phyloP scores from a whole-genome alignment of 768 basidiomycete genomes.

The Lentinus tigrinus region DNA sequence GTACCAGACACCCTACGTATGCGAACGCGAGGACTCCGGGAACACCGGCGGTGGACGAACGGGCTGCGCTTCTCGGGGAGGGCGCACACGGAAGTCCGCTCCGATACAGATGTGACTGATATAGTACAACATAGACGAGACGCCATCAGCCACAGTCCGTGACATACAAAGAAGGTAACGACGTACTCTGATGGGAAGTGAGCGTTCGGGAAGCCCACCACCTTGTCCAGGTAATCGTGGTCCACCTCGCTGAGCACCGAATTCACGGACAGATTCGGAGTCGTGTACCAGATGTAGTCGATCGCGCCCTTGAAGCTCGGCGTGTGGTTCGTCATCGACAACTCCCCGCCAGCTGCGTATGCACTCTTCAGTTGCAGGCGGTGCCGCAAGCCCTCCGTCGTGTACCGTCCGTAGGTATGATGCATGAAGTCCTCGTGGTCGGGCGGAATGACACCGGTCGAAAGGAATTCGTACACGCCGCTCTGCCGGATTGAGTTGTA shows the following conservation, averaged over 20 bases:
- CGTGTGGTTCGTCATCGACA: conserved; percentile 85
- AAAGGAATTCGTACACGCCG: conserved; percentile 90
- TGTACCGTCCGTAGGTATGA: conserved; percentile 89
- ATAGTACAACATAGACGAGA: conserved; percentile 1
- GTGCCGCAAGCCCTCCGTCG: conserved; percentile 84
- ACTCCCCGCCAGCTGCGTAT: conserved; percentile 61
- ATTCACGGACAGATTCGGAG: conserved; percentile 69
- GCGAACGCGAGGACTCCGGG: conserved; percentile 37
- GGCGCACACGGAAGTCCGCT: conserved; percentile 78
- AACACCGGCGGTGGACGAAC: conserved; percentile 40
- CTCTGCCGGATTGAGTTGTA: conserved; percentile 88
- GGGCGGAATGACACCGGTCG: conserved; percentile 63
- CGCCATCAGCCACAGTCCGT: conserved; percentile 6
- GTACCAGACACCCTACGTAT: conserved; percentile 18
- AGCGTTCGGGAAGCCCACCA: conserved; percentile 94
- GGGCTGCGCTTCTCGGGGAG: conserved; percentile 49
- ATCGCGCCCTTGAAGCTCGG: conserved; percentile 84
- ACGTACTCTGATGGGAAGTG: conserved; percentile 97
- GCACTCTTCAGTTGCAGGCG: conserved; percentile 81
- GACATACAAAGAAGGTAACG: conserved; percentile 4
- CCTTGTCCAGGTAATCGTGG: conserved; percentile 77
- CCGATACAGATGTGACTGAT: conserved; percentile 70
- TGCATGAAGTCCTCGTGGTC: conserved; percentile 91
- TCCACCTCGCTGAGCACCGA: conserved; percentile 90
- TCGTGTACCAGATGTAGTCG: conserved; percentile 94